Conservation (phyloP, 352 stramenopile species). For the Aphanomyces astaci region DNA sequence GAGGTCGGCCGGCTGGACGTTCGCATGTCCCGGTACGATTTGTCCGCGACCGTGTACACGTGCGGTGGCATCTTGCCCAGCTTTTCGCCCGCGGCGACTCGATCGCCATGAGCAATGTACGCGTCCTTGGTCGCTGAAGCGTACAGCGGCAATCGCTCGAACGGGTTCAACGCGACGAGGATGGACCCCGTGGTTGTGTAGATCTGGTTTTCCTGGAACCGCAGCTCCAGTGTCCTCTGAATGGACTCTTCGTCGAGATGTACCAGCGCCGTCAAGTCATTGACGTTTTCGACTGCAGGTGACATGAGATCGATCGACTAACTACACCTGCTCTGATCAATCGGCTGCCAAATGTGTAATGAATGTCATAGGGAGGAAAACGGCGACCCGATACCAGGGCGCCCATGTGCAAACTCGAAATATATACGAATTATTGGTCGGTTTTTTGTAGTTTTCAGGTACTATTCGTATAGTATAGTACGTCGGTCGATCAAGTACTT, state of each 20-base stretch:
- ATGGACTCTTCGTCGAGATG: conserved; percentile 24
- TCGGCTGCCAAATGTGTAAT: not conserved
- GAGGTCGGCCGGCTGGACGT: conserved; percentile 35
- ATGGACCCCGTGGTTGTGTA: conserved; percentile 41
- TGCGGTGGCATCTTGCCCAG: conserved; percentile 65
- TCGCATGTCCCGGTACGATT: conserved; percentile 82
- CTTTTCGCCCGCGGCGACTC: conserved; percentile 43
- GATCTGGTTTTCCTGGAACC: conserved; percentile 26
- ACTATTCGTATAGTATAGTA: too few relatives aligned
- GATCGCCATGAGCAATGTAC: conserved; percentile 17
- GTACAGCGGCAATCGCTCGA: conserved; percentile 48
- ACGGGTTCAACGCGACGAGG: conserved; percentile 46
- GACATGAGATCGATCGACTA: not conserved
- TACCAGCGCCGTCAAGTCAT: conserved; percentile 23
- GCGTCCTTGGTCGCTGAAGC: conserved; percentile 29
- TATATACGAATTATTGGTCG: too few relatives aligned
- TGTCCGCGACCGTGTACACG: conserved; percentile 78
- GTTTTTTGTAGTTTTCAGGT: too few relatives aligned
- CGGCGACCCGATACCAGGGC: not conserved
- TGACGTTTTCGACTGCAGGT: conserved; percentile 25
- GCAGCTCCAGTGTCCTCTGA: conserved; percentile 10
- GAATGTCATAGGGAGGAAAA: not conserved
- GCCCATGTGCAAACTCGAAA: too few relatives aligned
- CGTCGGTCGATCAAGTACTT: too few relatives aligned
- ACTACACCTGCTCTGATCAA: not conserved